phyloP scores from a whole-genome alignment of 805 yeast species.

The Starmerella gropengiesseri region DNA sequence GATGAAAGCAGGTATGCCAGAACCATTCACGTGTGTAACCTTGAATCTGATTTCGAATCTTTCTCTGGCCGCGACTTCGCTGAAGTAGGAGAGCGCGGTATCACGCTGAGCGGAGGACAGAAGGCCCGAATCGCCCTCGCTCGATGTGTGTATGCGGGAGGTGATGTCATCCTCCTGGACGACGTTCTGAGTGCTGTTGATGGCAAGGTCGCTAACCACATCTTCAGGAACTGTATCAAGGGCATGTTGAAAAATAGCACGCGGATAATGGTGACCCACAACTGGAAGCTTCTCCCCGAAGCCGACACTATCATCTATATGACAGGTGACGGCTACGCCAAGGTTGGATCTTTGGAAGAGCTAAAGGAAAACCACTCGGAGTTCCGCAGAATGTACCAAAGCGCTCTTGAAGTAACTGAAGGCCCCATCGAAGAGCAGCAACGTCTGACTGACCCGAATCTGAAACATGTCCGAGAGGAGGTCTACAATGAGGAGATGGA shows the following conservation, averaged over 20 bases:
- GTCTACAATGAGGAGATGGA: slow-evolving; percentile 18
- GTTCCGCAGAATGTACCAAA: slow-evolving; percentile 13
- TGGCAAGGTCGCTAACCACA: slow-evolving; percentile 71
- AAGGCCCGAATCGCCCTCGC: slow-evolving; percentile 79
- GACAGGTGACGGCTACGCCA: slow-evolving; percentile 47
- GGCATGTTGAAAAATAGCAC: slow-evolving; percentile 51
- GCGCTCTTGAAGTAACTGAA: slow-evolving; percentile 4
- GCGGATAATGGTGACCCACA: slow-evolving; percentile 74
- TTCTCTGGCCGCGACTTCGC: slow-evolving; percentile 58
- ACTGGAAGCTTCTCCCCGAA: slow-evolving; percentile 53
- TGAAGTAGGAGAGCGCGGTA: slow-evolving; percentile 84
- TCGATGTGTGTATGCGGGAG: slow-evolving; percentile 60
- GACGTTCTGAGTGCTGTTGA: slow-evolving; percentile 85
- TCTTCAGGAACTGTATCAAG: slow-evolving; percentile 55
- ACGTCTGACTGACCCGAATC: slow-evolving; percentile 10
- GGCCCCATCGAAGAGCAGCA: not conserved
- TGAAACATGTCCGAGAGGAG: slow-evolving; percentile 18
- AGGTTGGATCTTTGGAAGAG: slow-evolving; percentile 50
- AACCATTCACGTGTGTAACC: slow-evolving; percentile 53
- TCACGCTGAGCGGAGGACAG: slow-evolving; percentile 83
- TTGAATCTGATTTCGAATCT: slow-evolving; percentile 52
- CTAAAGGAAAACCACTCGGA: slow-evolving; percentile 28
- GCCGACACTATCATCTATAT: slow-evolving; percentile 65
- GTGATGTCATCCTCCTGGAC: slow-evolving; percentile 59
- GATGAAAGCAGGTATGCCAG: slow-evolving; percentile 41